phyloP scores from a whole-genome alignment of 2,329 filamentous ascomycete genomes.

The Aspergillus ochraceoroseus region DNA sequence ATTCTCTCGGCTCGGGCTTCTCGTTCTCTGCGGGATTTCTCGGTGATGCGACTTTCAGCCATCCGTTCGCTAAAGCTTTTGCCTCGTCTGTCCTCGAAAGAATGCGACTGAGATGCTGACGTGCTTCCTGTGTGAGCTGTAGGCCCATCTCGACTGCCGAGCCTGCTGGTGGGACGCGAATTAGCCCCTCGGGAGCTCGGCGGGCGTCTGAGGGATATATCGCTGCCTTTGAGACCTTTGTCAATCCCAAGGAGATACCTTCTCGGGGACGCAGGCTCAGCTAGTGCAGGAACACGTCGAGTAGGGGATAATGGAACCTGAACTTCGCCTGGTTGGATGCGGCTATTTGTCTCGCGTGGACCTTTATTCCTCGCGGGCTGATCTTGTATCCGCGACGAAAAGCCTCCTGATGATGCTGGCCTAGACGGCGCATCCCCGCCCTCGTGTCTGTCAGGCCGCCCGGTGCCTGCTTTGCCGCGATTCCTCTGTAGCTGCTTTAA shows the following conservation, averaged over 20 bases:
- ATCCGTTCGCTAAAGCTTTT: constrained; percentile 82
- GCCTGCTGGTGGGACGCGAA: constrained; percentile 30
- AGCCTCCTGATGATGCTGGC: constrained; percentile 26
- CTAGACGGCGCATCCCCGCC: constrained; percentile 20
- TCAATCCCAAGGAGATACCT: constrained; percentile 81
- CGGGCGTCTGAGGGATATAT: constrained; percentile 77
- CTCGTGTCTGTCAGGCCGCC: constrained; percentile 22
- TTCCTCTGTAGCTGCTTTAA: constrained; percentile 76
- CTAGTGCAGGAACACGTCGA: constrained; percentile 46
- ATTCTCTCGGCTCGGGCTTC: constrained; percentile 36
- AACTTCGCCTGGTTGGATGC: constrained; percentile 41
- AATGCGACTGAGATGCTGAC: constrained; percentile 23
- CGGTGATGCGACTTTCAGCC: constrained; percentile 57
- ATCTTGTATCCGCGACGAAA: constrained; percentile 22
- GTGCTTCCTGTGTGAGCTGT: constrained; percentile 24
- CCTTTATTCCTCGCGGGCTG: constrained; percentile 16
- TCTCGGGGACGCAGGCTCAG: constrained; percentile 67
- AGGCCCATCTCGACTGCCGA: constrained; percentile 27
- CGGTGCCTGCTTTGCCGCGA: constrained; percentile 27
- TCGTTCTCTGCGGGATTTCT: constrained; percentile 38
- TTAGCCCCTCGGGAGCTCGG: constrained; percentile 28
- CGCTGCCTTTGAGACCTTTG: constrained; percentile 72
- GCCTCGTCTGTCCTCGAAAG: constrained; percentile 27
- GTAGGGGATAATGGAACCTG: constrained; percentile 73
- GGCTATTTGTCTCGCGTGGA: constrained; percentile 15